Base-by-base conservation (phyloP, 805 yeast genomes). In the Kazachstania taianensis region DNA sequence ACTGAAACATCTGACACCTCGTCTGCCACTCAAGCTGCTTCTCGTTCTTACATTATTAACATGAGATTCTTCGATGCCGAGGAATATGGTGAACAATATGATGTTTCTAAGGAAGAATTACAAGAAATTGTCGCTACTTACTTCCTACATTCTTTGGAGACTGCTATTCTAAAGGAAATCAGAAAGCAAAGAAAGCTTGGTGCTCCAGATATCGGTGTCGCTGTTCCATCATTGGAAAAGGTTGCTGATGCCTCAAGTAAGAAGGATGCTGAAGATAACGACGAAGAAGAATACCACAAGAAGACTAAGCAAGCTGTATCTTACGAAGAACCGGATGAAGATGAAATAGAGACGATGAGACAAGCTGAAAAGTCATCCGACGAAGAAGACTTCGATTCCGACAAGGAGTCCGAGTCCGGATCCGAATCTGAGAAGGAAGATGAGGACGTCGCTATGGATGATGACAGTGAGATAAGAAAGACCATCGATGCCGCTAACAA, bases 271-370 rank as follows among this genome's bases (percentile, higher is more conserved):
- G 72, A 63, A 27, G 59, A 53, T 35, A 77, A 69, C 34, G 70
- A 69, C 31, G 80, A 76, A 43, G 84, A 73, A 41, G 75, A 70
- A 50, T 62, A 70, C 41, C 72, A 67, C 44, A 63, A 70, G 36
- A 79, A 78, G 46, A 67, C 77, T 26, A 84, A 85, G 49, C 94
- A 87, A 63, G 78, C 94, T 13, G 89, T 82, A 27, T 85, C 96
- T 2, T 85, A 85, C 49, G 97, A 87, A 44, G 94, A 76, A 12
- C 95, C 96, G 23, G 97, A 87, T 62, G 96, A 87, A 43, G 97
- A 85, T 20, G 96, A 87, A 55, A 66, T 83, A 41, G 96, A 85
- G 57, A 82, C 83, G 35, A 82, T 84, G 87, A 78, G 78, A 61
- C 72, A 71, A 51, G 94, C 82, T 34, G 89, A 81, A 58, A 73